Evolutionary conservation across 257 asterid genomes (phyloP).

Genomic region (Rhazya stricta): DNA sequence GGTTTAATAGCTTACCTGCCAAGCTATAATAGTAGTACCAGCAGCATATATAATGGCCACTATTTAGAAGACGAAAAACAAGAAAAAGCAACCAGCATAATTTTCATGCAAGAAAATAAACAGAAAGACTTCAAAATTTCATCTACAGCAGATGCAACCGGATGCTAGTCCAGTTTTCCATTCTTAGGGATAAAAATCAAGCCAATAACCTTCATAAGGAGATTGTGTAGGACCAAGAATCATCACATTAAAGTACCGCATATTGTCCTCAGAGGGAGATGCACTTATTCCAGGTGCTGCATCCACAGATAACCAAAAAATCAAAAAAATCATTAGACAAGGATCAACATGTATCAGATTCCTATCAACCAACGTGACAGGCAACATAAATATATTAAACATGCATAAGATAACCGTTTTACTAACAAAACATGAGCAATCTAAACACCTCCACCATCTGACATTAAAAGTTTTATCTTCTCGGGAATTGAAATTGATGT

Average conservation of each 20-base stretch:
- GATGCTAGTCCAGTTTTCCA: not conserved
- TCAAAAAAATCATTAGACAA: slow-evolving; percentile 10
- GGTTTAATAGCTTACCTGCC: not conserved
- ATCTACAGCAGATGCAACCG: not conserved
- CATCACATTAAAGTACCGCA: slow-evolving; percentile 99
- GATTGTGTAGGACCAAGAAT: slow-evolving; percentile 98
- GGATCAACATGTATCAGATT: not conserved
- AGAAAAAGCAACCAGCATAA: not conserved
- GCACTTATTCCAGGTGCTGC: slow-evolving; percentile 99
- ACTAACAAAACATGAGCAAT: not conserved
- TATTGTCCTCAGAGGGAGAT: slow-evolving; percentile 94
- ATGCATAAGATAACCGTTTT: not conserved
- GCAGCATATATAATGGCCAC: not conserved
- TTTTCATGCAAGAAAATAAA: not conserved
- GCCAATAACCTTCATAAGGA: slow-evolving; percentile 82
- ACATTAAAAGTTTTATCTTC: not conserved
- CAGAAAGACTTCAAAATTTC: not conserved
- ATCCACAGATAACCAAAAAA: slow-evolving; percentile 26
- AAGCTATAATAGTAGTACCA: not conserved
- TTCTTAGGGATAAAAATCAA: not conserved
- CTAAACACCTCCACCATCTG: not conserved
- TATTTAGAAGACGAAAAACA: no score
- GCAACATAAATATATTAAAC: not conserved
- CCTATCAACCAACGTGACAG: not conserved
- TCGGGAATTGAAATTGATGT: not conserved